phyloP scores from a whole-genome alignment of 768 basidiomycete genomes.

The Daedaleopsis sinensis region DNA sequence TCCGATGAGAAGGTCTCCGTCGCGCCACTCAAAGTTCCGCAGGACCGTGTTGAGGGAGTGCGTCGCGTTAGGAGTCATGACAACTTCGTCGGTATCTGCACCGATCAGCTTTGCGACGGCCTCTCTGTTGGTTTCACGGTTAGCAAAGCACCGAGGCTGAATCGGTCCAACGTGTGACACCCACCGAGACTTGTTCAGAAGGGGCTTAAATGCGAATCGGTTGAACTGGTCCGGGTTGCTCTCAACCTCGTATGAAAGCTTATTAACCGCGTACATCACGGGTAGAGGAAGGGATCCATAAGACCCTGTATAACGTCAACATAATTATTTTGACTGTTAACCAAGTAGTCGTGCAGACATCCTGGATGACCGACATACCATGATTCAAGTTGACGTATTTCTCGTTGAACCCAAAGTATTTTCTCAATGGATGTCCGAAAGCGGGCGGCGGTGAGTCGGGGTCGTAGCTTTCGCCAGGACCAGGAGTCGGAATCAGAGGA shows the following conservation, averaged over 20 bases:
- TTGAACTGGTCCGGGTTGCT: conserved; percentile 25
- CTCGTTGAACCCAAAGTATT: conserved; percentile 58
- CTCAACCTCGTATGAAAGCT: conserved; percentile 17
- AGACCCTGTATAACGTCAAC: conserved; percentile 20
- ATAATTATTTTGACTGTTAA: not conserved
- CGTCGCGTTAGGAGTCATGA: conserved; percentile 62
- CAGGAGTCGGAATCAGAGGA: not conserved
- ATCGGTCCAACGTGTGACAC: not conserved
- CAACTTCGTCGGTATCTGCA: conserved; percentile 58
- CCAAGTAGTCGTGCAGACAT: no score
- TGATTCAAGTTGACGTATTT: conserved; percentile 68
- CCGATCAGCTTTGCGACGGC: conserved; percentile 53
- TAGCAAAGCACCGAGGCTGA: conserved; percentile 3
- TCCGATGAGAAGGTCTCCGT: conserved; percentile 64
- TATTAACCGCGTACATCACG: conserved; percentile 11
- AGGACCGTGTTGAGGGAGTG: conserved; percentile 69
- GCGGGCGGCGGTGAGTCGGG: conserved; percentile 36
- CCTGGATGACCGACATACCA: conserved; percentile 41
- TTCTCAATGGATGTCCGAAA: conserved; percentile 60
- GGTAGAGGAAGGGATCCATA: conserved; percentile 26
- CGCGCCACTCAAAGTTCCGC: conserved; percentile 66
- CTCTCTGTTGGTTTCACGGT: conserved; percentile 41
- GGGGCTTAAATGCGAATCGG: conserved; percentile 10
- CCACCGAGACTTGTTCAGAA: conserved; percentile 18
- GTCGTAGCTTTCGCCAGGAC: conserved; percentile 23